phyloP scores from a whole-genome alignment of 2,329 filamentous ascomycete species.

The Cucurbitaria berberidis region DNA sequence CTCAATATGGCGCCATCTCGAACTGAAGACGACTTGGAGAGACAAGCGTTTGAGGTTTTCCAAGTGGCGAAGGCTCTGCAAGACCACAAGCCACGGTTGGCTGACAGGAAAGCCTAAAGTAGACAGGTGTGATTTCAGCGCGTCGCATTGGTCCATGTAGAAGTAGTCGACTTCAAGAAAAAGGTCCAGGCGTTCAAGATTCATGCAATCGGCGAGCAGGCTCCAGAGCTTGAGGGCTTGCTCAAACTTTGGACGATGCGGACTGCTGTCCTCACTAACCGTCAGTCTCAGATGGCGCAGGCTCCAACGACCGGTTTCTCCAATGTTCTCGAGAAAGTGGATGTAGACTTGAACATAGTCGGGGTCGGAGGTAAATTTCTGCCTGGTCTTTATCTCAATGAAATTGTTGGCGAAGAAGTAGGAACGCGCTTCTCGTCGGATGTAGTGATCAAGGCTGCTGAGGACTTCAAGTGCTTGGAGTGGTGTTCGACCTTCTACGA shows the following conservation, averaged over 20 bases:
- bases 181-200: slow-evolving; percentile 3
- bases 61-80: not conserved
- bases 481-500: not conserved
- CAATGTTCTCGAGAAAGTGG: slow-evolving; percentile 1
- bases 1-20: slow-evolving; percentile 4
- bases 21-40: slow-evolving; percentile 4
- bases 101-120: slow-evolving; percentile 1
- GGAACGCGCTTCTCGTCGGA: slow-evolving; percentile 4
- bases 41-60: slow-evolving; percentile 1
- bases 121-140: not conserved
- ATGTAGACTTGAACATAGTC: slow-evolving; percentile 4
- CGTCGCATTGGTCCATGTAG: slow-evolving; percentile 7
- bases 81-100: not conserved
- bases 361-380: not conserved
- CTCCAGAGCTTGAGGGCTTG: not conserved
- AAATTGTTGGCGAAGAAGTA: slow-evolving; percentile 10
- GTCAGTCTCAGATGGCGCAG: slow-evolving; percentile 4
- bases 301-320: slow-evolving; percentile 2
- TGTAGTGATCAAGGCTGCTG: slow-evolving; percentile 6
- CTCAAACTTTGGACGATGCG: not conserved
- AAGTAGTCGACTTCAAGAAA: slow-evolving; percentile 7
- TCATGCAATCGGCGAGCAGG: not conserved
- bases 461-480: slow-evolving; percentile 2
- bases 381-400: slow-evolving; percentile 1
- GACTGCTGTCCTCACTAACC: slow-evolving; percentile 3